Evolutionary conservation across 2,329 filamentous ascomycete species (phyloP).

Genomic region (Sarocladium kiliense): DNA sequence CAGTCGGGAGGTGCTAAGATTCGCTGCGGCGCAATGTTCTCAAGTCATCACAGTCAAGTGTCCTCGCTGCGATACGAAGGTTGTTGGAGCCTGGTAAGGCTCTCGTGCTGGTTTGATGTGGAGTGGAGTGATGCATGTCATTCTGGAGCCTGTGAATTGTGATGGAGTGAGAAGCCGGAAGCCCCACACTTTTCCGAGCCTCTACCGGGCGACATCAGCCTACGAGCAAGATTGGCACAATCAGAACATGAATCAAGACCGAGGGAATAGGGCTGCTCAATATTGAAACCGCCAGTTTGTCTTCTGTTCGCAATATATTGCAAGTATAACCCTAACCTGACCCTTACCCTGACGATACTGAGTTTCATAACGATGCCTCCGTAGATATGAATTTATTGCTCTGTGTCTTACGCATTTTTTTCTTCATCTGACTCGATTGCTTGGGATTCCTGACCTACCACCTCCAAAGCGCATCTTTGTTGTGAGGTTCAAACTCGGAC

Average conservation of each 20-base stretch:
- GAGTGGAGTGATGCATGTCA: conserved; percentile 1
- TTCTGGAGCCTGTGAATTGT: conserved; percentile 1
- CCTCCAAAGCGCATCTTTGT: too few relatives aligned
- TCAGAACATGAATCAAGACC: too few relatives aligned
- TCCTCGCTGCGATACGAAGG: not conserved
- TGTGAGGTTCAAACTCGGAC: too few relatives aligned
- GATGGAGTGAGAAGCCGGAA: not conserved
- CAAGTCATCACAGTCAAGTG: not conserved
- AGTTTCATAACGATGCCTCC: not conserved
- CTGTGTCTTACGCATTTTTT: too few relatives aligned
- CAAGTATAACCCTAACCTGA: not conserved
- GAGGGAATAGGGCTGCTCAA: too few relatives aligned
- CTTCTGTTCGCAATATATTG: too few relatives aligned
- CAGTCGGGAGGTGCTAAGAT: not conserved
- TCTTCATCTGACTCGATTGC: too few relatives aligned
- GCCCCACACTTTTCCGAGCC: conserved; percentile 3
- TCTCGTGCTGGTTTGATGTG: not conserved
- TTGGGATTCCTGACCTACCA: too few relatives aligned
- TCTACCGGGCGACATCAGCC: not conserved
- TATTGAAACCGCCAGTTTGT: too few relatives aligned
- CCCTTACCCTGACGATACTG: not conserved
- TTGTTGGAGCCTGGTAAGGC: not conserved
- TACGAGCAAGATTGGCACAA: not conserved
- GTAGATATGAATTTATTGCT: too few relatives aligned
- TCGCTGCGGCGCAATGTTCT: not conserved